phyloP scores from a whole-genome alignment of 2,329 filamentous ascomycete genomes.

The Fusarium concolor region DNA sequence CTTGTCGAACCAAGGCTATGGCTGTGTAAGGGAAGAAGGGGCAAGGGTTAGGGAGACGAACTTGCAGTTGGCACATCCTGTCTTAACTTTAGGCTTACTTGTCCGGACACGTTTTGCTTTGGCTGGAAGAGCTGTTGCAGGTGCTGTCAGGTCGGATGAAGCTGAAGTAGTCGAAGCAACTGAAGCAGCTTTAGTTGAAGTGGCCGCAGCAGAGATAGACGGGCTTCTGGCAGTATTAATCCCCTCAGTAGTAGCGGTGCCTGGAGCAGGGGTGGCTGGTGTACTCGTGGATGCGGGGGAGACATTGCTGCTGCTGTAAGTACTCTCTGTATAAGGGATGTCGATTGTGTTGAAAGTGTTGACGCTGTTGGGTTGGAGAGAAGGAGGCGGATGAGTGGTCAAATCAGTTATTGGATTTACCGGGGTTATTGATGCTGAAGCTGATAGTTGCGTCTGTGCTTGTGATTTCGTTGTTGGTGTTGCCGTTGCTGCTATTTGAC shows the following conservation, averaged over 20 bases:
- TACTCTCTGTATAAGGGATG: slow-evolving; percentile 26
- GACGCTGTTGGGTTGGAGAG: slow-evolving; percentile 3
- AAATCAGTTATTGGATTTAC: slow-evolving; percentile 13
- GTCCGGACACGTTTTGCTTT: slow-evolving; percentile 59
- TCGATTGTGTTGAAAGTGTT: slow-evolving; percentile 24
- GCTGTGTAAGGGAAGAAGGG: neutral
- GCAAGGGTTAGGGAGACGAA: slow-evolving; percentile 54
- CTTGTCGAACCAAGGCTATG: slow-evolving; percentile 15
- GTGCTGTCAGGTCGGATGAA: slow-evolving; percentile 10
- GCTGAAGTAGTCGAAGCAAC: slow-evolving; percentile 5
- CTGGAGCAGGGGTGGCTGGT: slow-evolving; percentile 26
- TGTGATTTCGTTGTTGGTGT: slow-evolving; percentile 2
- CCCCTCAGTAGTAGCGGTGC: slow-evolving; percentile 7
- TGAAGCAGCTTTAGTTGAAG: slow-evolving; percentile 8
- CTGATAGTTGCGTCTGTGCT: neutral
- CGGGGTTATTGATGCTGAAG: slow-evolving; percentile 3
- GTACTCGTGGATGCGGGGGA: slow-evolving; percentile 34
- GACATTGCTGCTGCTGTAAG: slow-evolving; percentile 36
- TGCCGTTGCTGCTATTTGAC: slow-evolving; percentile 9
- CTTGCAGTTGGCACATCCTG: slow-evolving; percentile 76
- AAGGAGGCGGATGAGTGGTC: slow-evolving; percentile 17
- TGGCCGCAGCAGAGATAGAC: slow-evolving; percentile 9
- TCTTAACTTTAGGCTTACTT: slow-evolving; percentile 73
- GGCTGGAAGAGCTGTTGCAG: slow-evolving; percentile 11
- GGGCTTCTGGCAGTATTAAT: slow-evolving; percentile 10